A percentile compares a stretch with the other conserved stretches of the same genome.
phyloP scores from a whole-genome alignment of 2,329 filamentous ascomycete genomes.

The Pseudogymnoascus sp. region DNA sequence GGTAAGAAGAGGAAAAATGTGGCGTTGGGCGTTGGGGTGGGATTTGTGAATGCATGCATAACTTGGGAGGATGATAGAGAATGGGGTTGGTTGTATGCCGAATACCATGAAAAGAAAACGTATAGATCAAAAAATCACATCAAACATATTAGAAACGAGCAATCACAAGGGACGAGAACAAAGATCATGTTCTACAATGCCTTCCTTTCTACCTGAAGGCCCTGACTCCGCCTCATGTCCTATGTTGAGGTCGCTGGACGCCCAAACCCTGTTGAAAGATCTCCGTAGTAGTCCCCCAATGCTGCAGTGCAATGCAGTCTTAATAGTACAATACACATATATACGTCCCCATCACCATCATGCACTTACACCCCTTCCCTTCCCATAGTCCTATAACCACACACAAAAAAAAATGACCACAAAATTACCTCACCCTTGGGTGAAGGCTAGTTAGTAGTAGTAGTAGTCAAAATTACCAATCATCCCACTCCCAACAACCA shows the following conservation, averaged over 20 bases:
- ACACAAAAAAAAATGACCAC: background rate
- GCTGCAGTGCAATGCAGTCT: background rate
- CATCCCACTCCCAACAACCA: background rate
- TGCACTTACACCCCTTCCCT: background rate
- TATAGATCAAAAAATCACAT: background rate
- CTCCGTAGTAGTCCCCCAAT: background rate
- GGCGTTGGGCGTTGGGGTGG: conserved; percentile 7
- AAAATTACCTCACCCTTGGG: background rate
- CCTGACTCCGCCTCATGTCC: background rate
- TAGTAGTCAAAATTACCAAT: background rate
- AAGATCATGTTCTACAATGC: conserved; percentile 2
- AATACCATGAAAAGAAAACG: background rate
- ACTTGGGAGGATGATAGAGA: background rate
- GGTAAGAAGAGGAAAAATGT: background rate
- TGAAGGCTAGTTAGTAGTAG: background rate
- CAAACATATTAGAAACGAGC: background rate
- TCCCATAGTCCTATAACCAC: conserved; percentile 1
- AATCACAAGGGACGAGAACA: background rate
- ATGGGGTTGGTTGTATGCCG: background rate
- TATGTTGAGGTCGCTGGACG: conserved; percentile 9
- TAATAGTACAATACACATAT: conserved; percentile 12
- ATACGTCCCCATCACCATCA: conserved; percentile 4
- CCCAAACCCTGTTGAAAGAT: conserved; percentile 10
- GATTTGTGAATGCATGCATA: conserved; percentile 6
- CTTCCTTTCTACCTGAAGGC: background rate